phyloP scores from a whole-genome alignment of 78 protist species.

The Trichosphaerium sp. region DNA sequence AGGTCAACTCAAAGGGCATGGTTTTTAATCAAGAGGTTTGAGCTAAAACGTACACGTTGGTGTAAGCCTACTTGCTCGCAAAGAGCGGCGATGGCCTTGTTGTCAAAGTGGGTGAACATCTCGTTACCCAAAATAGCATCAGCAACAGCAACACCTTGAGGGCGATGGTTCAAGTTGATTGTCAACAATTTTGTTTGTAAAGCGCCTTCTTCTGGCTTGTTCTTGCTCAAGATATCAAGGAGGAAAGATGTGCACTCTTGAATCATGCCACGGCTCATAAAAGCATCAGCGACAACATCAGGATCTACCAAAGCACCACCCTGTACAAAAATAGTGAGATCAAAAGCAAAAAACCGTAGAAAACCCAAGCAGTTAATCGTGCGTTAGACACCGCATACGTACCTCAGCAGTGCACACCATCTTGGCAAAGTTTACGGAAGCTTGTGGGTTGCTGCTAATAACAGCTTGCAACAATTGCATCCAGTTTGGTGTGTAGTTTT shows the following conservation, averaged over 20 bases:
- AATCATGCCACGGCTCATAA: conserved; percentile 64
- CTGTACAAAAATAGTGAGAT: too few relatives aligned
- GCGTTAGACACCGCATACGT: not conserved
- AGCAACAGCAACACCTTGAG: conserved; percentile 77
- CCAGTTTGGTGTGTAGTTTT: conserved; percentile 71
- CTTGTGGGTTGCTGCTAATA: conserved; percentile 63
- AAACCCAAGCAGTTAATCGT: too few relatives aligned
- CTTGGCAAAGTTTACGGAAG: conserved; percentile 78
- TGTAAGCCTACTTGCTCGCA: conserved; percentile 94
- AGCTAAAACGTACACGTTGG: too few relatives aligned
- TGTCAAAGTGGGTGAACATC: conserved; percentile 89
- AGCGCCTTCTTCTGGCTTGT: conserved; percentile 69
- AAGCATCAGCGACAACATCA: conserved; percentile 72
- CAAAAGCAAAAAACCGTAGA: too few relatives aligned
- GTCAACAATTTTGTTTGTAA: conserved; percentile 96
- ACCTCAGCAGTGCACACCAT: conserved; percentile 45
- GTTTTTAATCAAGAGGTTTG: not conserved
- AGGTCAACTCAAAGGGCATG: not conserved
- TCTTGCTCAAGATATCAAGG: conserved; percentile 80
- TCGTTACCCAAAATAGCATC: conserved; percentile 85
- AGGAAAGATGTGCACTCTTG: conserved; percentile 86
- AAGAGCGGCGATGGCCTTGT: conserved; percentile 70
- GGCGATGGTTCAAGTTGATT: conserved; percentile 81
- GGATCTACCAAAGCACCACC: conserved; percentile 63
- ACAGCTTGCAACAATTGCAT: conserved; percentile 40